phyloP scores from a whole-genome alignment of 345 rosid genomes.

The Melaleuca quinquenervia region DNA sequence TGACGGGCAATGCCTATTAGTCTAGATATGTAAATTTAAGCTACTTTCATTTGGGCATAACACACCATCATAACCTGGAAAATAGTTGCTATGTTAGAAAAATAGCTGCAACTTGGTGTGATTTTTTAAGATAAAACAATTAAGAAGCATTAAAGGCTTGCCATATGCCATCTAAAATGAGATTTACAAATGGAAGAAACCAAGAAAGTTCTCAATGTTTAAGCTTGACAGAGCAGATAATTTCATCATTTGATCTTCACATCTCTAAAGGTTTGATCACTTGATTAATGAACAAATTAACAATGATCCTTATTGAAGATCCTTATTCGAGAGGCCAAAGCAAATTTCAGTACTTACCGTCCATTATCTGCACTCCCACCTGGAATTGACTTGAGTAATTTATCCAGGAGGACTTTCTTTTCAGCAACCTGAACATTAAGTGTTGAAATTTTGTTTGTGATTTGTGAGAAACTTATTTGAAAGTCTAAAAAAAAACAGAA shows the following conservation, averaged over 20 bases:
- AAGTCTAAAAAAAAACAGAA: not conserved
- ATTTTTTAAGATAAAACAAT: not conserved
- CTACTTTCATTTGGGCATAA: not conserved
- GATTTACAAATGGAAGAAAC: not conserved
- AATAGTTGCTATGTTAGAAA: not conserved
- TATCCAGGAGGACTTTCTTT: conserved; percentile 21
- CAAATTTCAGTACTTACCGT: conserved; percentile 18
- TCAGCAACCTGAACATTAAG: conserved; percentile 17
- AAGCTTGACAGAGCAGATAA: not conserved
- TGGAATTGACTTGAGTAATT: conserved; percentile 15
- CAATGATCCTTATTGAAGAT: not conserved
- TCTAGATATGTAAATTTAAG: not conserved
- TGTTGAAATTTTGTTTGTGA: not conserved
- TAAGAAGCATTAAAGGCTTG: not conserved
- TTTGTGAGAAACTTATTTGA: not conserved
- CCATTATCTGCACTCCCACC: conserved; percentile 16
- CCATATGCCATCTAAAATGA: not conserved
- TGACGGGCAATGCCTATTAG: not conserved
- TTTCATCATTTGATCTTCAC: not conserved
- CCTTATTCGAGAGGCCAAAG: not conserved
- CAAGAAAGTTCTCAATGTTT: not conserved
- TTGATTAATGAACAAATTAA: not conserved
- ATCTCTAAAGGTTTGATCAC: not conserved
- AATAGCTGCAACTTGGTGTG: not conserved
- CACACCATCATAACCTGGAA: not conserved